phyloP scores from a whole-genome alignment of 257 asterid species.

The Ligustrum vulgare region DNA sequence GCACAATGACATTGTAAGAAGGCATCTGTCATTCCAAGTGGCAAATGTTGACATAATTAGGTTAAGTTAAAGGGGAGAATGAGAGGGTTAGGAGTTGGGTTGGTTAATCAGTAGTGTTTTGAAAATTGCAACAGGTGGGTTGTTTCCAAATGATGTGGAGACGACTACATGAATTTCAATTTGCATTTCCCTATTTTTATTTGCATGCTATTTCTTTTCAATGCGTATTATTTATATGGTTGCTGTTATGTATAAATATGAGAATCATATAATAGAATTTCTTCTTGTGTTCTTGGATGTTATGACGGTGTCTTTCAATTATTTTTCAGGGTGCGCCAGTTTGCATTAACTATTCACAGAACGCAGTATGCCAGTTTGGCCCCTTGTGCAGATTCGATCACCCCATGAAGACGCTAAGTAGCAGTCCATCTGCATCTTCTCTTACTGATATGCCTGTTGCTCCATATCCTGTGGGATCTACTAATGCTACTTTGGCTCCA shows the following conservation, averaged over 20 bases:
- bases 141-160: neutral
- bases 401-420: conserved; percentile 69
- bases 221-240: neutral
- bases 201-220: neutral
- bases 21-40: neutral
- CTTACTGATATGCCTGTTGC: conserved; percentile 91
- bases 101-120: neutral
- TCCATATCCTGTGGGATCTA: conserved; percentile 83
- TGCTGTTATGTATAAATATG: neutral
- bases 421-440: conserved; percentile 87
- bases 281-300: neutral
- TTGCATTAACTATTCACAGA: conserved; percentile 83
- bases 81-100: neutral
- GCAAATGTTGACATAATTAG: neutral
- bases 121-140: neutral
- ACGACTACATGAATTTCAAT: neutral
- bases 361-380: conserved; percentile 84
- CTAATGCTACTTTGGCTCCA: conserved; percentile 69
- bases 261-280: neutral
- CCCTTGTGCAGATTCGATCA: conserved; percentile 86
- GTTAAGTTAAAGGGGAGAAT: neutral
- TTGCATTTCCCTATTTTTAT: neutral
- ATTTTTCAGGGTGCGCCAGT: conserved; percentile 33
- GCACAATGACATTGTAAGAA: neutral
- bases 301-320: neutral